Base-by-base conservation (phyloP, 106 monocot species). In the Platanthera zijinensis region DNA sequence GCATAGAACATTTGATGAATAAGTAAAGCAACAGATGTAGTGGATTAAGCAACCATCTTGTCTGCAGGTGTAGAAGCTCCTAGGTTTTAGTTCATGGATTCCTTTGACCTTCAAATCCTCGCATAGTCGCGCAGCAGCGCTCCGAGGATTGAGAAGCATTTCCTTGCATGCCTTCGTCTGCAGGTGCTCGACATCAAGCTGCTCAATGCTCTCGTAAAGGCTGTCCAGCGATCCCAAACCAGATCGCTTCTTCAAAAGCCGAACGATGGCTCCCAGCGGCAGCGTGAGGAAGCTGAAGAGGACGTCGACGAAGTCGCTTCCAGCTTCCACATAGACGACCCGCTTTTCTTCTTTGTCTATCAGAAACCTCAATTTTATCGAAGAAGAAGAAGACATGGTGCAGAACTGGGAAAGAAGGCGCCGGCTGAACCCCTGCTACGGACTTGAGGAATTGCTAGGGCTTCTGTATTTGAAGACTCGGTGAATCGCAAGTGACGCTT, bases 241-340 rank as follows among this genome's bases (percentile, higher is more conserved):
- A 2, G 80, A 75, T 3, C 25, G 7, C 30, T 79, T 77, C 66
- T 48, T 50, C 21, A 83, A 69, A 71, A 86, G 78, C 48, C 73
- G 72, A 53, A 84, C 54, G 53, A 89, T 64, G 67, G 81, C 79
- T 28, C 79, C 89, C 3, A 86, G 14, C 1, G 89, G 89, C 39
- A 84, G 76, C 14, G 86, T 79, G 7, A 89, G 81, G 74, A 89
- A 89, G 84, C 89, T 86, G 51, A 86, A 72, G 52, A 89, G 76
- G 28, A 82, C 47, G 77, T 89, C 86, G 13, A 86, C 79, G 72
- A 89, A 86, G 5, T 75, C 75, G 46, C 57, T 61, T 67, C 74
- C 84, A 69, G 77, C 32, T 61, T 89, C 84, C 8, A 84, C 89
- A 71, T 81, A 89, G 13, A 89, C 51, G 13, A 89, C 84, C 7